A percentile compares a stretch with the other conserved stretches of the same genome.
Evolutionary conservation across 2,329 filamentous ascomycete genomes (phyloP).

Genomic region (Pseudogymnoascus sp.): DNA sequence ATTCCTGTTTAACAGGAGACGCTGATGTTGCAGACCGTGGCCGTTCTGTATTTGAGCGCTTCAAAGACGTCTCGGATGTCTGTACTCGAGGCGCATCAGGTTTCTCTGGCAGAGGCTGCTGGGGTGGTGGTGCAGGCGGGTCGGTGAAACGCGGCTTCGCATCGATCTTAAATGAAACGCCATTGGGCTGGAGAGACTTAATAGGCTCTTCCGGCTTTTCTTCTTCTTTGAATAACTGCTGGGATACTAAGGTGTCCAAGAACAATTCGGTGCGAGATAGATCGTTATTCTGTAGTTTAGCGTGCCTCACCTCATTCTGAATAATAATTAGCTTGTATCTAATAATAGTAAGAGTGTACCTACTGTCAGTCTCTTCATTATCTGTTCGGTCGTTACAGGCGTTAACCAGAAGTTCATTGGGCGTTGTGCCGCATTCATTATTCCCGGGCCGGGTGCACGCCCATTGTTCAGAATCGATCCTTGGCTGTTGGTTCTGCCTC

Average conservation of each 20-base stretch:
- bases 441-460: conserved; percentile 47
- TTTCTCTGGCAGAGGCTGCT: conserved; percentile 89
- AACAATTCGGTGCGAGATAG: conserved; percentile 77
- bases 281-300: conserved; percentile 80
- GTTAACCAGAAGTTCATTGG: conserved; percentile 78
- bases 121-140: conserved; percentile 85
- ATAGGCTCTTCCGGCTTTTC: conserved; percentile 45
- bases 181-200: conserved; percentile 42
- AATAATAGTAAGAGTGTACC: conserved; percentile 8
- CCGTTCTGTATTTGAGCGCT: conserved; percentile 69
- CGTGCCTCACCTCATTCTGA: conserved; percentile 83
- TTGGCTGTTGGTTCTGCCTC: conserved; percentile 63
- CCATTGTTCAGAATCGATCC: conserved; percentile 55
- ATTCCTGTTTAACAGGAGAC: conserved; percentile 42
- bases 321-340: conserved; percentile 12
- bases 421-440: conserved; percentile 62
- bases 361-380: conserved; percentile 63
- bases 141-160: conserved; percentile 82
- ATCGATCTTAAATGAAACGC: conserved; percentile 54
- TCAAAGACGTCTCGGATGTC: conserved; percentile 55
- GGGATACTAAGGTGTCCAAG: conserved; percentile 66
- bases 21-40: conserved; percentile 48
- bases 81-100: conserved; percentile 58
- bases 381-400: conserved; percentile 87
- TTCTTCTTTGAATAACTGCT: conserved; percentile 57